Percentiles rank a stretch among this genome's conserved stretches.
These are phyloP conservation scores for Eucalyptus cloeziana DNA, from an alignment of 345 rosid species.

Conservation along the genomic window DNA sequence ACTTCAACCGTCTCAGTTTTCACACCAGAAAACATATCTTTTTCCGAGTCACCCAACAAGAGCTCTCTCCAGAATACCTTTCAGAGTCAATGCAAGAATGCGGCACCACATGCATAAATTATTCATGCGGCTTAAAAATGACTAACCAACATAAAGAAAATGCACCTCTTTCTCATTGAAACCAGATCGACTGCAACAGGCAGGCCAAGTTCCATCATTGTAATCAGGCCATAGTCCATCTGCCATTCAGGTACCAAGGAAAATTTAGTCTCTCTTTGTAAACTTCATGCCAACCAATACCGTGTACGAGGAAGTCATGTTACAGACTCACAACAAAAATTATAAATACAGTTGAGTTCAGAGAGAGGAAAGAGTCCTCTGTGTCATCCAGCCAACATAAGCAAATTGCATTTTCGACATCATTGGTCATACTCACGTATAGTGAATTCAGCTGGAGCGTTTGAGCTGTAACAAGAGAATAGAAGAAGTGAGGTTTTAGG, in stretches of 20 bases:
- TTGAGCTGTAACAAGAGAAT: slow-evolving; percentile 26
- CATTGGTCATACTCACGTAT: slow-evolving; percentile 58
- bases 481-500: neutral
- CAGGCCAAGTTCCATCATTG: slow-evolving; percentile 90
- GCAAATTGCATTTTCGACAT: neutral
- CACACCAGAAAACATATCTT: neutral
- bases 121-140: neutral
- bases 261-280: neutral
- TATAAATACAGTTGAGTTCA: neutral
- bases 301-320: neutral
- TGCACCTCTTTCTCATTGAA: slow-evolving; percentile 67
- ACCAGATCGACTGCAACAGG: slow-evolving; percentile 48
- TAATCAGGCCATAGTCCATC: slow-evolving; percentile 99
- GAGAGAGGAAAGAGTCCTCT: neutral
- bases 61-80: neutral
- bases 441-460: slow-evolving; percentile 68
- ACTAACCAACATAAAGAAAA: neutral
- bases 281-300: neutral
- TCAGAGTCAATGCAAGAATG: neutral
- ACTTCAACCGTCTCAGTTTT: neutral
- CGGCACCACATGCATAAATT: neutral
- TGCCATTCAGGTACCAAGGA: slow-evolving; percentile 3
- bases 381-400: neutral
- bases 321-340: neutral
- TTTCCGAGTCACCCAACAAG: neutral